A percentile compares a stretch with the other conserved stretches of the same genome.
Evolutionary conservation across 192 early-diverging fungal species (phyloP).

Genomic region (Coemansia sp.): DNA sequence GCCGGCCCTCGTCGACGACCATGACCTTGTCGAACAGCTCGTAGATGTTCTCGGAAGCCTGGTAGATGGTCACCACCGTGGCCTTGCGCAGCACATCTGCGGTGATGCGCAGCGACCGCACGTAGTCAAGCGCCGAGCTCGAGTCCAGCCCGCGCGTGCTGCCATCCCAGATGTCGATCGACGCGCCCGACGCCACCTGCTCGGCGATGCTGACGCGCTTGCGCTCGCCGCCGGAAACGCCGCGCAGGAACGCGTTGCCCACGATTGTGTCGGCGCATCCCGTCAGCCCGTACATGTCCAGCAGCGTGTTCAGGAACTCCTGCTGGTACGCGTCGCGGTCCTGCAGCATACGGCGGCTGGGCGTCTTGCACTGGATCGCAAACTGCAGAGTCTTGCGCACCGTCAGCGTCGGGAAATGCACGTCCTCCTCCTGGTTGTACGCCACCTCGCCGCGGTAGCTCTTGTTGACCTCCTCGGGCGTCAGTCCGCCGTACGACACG

Average conservation of each 20-base stretch:
- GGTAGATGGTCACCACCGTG: slow-evolving; percentile 62
- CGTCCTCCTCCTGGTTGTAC: slow-evolving; percentile 64
- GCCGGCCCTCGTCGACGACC: slow-evolving; percentile 67
- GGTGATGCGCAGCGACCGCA: slow-evolving; percentile 69
- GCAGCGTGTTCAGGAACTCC: slow-evolving; percentile 47
- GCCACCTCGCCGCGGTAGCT: slow-evolving; percentile 65
- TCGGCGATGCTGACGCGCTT: slow-evolving; percentile 65
- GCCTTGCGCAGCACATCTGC: slow-evolving; percentile 68
- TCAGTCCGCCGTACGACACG: slow-evolving; percentile 24
- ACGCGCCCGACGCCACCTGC: slow-evolving; percentile 59
- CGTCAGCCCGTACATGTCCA: slow-evolving; percentile 61
- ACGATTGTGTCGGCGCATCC: slow-evolving; percentile 60
- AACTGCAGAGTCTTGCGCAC: slow-evolving; percentile 79
- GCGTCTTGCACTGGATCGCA: slow-evolving; percentile 73
- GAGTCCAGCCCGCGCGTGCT: slow-evolving; percentile 66
- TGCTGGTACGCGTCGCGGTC: slow-evolving; percentile 61
- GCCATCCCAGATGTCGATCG: slow-evolving; percentile 63
- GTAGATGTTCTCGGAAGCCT: slow-evolving; percentile 79
- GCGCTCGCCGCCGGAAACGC: slow-evolving; percentile 70
- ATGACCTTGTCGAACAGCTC: slow-evolving; percentile 72
- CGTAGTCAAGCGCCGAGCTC: slow-evolving; percentile 67
- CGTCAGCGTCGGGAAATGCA: slow-evolving; percentile 75
- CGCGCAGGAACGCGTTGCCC: slow-evolving; percentile 62
- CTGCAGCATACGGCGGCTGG: slow-evolving; percentile 62
- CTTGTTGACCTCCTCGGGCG: slow-evolving; percentile 58